These are phyloP conservation scores for Rhododendron ovatum DNA, from an alignment of 148 eudicot genomes.

Conservation along the genomic window DNA sequence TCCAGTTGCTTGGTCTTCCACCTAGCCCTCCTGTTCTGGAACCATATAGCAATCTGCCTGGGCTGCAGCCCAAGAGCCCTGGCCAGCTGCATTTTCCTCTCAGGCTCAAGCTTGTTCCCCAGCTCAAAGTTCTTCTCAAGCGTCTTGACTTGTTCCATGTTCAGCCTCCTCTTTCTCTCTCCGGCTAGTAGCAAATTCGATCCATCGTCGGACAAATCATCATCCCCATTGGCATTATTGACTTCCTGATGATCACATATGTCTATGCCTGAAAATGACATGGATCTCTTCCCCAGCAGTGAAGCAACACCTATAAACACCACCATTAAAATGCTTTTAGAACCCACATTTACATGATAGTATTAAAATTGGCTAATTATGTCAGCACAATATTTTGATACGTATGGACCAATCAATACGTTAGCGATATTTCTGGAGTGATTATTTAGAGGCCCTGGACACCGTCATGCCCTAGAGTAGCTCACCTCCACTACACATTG, in stretches of 20 bases:
- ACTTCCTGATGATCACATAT: conserved; percentile 21
- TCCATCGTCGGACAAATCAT: conserved; percentile 87
- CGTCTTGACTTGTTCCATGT: conserved; percentile 87
- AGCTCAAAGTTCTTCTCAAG: conserved; percentile 90
- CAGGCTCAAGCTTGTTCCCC: conserved; percentile 95
- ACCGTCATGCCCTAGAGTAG: not conserved
- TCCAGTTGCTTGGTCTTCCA: conserved; percentile 98
- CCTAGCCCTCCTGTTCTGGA: conserved; percentile 89
- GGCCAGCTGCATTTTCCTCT: conserved; percentile 90
- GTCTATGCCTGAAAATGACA: conserved; percentile 74
- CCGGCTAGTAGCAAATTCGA: conserved; percentile 39
- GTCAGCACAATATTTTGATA: not conserved
- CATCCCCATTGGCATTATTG: conserved; percentile 40
- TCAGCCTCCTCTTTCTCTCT: conserved; percentile 84
- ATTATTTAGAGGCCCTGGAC: not conserved
- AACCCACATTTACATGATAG: not conserved
- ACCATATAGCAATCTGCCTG: conserved; percentile 95
- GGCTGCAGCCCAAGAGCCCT: conserved; percentile 91
- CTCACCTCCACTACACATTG: not conserved
- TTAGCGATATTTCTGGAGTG: not conserved
- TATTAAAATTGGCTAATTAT: not conserved
- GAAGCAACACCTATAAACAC: conserved; percentile 43
- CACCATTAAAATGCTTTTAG: not conserved
- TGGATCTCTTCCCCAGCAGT: conserved; percentile 76
- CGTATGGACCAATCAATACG: not conserved